These are phyloP conservation scores for Chloris gayana DNA, from an alignment of 176 grass and related monocot species.

Conservation along the genomic window DNA sequence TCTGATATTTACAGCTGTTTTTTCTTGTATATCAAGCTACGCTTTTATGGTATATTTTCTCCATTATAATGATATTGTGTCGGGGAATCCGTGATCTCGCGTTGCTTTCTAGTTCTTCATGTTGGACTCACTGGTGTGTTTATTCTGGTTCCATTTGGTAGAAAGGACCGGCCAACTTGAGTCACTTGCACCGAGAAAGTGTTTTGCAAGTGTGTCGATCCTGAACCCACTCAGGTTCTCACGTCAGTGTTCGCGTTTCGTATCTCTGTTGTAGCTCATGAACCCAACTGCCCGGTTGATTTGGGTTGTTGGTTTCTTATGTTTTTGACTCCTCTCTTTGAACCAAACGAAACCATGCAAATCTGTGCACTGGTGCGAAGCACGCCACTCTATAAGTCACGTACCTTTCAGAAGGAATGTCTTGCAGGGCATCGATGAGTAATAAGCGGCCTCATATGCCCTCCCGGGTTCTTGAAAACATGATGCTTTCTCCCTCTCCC, in stretches of 20 bases:
- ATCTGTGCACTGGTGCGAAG: neutral
- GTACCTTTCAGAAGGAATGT: constrained; percentile 26
- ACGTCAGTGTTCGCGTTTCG: neutral
- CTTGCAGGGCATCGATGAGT: neutral
- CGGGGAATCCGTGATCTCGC: neutral
- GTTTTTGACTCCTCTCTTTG: neutral
- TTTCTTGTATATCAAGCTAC: constrained; percentile 40
- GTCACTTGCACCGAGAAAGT: neutral
- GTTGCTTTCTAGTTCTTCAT: constrained; percentile 28
- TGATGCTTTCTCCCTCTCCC: neutral
- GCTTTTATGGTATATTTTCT: constrained; percentile 12
- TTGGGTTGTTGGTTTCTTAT: neutral
- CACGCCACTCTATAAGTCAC: neutral
- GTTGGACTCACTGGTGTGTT: neutral
- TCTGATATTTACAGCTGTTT: constrained; percentile 19
- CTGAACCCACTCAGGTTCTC: neutral
- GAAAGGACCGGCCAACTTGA: constrained; percentile 14
- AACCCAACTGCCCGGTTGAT: constrained; percentile 16
- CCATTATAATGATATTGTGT: neutral
- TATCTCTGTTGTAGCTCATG: constrained; percentile 8
- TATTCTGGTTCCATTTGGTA: constrained; percentile 23
- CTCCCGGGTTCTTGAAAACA: constrained; percentile 4
- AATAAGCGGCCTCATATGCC: neutral
- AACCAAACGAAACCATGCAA: constrained; percentile 1
- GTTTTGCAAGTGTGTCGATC: neutral